Percentiles rank a stretch among this genome's conserved stretches.
Conservation (phyloP, 1,284 basidiomycete species). For the Chondrostereum purpureum region DNA sequence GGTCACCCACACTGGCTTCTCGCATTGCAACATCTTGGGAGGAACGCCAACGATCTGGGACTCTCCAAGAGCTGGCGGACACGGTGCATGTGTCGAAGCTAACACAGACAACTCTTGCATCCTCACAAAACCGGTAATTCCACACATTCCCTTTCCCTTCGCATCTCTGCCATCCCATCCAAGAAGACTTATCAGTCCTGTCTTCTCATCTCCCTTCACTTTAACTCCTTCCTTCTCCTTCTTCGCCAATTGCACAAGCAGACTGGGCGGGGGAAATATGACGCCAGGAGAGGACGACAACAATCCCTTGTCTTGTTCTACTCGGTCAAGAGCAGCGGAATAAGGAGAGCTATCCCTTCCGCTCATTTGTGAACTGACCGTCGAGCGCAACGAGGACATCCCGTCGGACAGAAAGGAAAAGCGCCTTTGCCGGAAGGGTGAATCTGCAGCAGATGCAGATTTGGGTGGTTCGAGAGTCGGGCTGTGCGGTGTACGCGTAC, state of each 20-base stretch:
- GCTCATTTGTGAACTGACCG: too few species aligned
- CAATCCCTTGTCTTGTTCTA: background rate
- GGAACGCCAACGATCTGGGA: background rate
- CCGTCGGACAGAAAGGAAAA: slow-evolving; percentile 41
- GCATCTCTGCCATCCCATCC: slow-evolving; percentile 51
- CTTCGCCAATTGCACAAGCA: slow-evolving; percentile 43
- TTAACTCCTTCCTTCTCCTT: slow-evolving; percentile 33
- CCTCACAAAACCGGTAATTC: slow-evolving; percentile 46
- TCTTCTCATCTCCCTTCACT: slow-evolving; percentile 50
- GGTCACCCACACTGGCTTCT: slow-evolving; percentile 38
- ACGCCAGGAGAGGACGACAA: slow-evolving; percentile 10
- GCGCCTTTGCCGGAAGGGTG: too few species aligned
- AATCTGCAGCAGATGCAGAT: slow-evolving; percentile 24
- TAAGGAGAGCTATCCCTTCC: slow-evolving; percentile 28
- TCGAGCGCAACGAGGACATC: slow-evolving; percentile 17
- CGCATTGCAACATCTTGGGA: slow-evolving; percentile 20
- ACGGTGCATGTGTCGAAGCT: slow-evolving; percentile 41
- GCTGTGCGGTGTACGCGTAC: too few species aligned
- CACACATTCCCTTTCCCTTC: slow-evolving; percentile 41
- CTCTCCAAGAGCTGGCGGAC: background rate
- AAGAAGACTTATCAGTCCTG: slow-evolving; percentile 42
- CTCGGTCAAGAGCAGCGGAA: slow-evolving; percentile 23
- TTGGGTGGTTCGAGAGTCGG: slow-evolving; percentile 17
- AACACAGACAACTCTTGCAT: slow-evolving; percentile 55
- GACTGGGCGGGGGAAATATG: slow-evolving; percentile 27